Evolutionary conservation across 352 stramenopile genomes (phyloP), one percentile per base, ranked within the genome.

Genomic region (Plasmopara halstedii): DNA sequence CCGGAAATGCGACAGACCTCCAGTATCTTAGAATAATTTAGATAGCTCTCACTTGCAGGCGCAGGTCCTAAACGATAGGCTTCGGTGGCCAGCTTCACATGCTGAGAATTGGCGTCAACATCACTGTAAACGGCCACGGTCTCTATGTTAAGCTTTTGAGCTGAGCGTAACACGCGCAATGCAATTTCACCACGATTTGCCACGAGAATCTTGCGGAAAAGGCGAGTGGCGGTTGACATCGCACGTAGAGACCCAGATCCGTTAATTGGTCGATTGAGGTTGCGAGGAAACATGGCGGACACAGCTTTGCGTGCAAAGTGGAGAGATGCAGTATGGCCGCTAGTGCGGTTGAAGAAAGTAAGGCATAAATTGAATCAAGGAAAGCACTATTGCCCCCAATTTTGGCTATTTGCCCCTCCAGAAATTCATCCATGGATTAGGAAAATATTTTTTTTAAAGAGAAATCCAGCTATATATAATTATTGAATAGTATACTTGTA

Each of bases 111-210:
- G 22, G 58, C 71, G 50, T 97, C 89, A 2, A 82, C 75, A 35
- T 97, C 89, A 26, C 67, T 90, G 62, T 96, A 96, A 21, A 97
- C 69, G 6, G 85, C 83, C 18, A 97, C 89, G 4, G 89, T 97
- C 58, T 91, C 66, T 25, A 97, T 91, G 27, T 85, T 83, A 41
- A 97, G 70, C 36, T 74, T 73, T 37, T 88, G 85, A 9, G 82
- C 83, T 13, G 88, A 92, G 44, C 70, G 75, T 29, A 88, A 64
- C 50, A 97, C 80, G 34, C 88, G 79, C 59, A 91, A 67, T 17
- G 88, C 86, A 57, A 97, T 97, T 42, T 97, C 74, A 42, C 88
- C 88, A 41, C 88, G 77, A 59, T 96, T 96, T 27, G 88, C 88
- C 51, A 96, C 77, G 4, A 96, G 66, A 40, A 96, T 94, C 67